Evolutionary conservation across 345 rosid genomes (phyloP).

Genomic region (Eucalyptus cloeziana): DNA sequence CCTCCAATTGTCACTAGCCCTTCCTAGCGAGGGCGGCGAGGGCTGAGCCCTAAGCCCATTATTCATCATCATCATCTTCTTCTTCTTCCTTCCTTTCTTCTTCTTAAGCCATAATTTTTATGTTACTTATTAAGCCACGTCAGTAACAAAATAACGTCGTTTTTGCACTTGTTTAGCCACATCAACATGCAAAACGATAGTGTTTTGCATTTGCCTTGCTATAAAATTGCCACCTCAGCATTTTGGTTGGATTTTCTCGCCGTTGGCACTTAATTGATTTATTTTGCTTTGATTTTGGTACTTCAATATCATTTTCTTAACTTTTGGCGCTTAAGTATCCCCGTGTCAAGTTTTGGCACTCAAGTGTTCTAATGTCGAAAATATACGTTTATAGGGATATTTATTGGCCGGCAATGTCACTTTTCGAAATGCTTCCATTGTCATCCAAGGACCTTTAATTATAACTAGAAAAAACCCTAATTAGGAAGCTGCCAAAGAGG

Average conservation of each 20-base stretch:
- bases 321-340: fast-evolving
- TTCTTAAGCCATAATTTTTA: too few species aligned
- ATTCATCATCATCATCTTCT: too few species aligned
- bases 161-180: too few species aligned
- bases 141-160: too few species aligned
- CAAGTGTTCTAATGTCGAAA: neutral
- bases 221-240: fast-evolving
- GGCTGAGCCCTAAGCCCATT: fast-evolving
- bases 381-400: neutral
- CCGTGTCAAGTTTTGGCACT: fast-evolving
- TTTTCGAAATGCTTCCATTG: neutral
- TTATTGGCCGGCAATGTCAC: neutral
- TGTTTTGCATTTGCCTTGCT: fast-evolving
- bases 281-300: too few species aligned
- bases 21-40: too few species aligned
- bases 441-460: neutral
- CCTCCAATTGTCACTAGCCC: too few species aligned
- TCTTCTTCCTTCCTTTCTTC: fast-evolving
- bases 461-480: neutral
- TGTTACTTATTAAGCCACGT: too few species aligned
- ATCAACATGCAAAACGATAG: fast-evolving
- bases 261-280: fast-evolving
- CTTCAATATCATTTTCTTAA: fast-evolving
- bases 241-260: fast-evolving
- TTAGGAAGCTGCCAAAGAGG: neutral